Base-by-base conservation (phyloP, 371 early-diverging fungal genomes). In the Mortierella sp. region DNA sequence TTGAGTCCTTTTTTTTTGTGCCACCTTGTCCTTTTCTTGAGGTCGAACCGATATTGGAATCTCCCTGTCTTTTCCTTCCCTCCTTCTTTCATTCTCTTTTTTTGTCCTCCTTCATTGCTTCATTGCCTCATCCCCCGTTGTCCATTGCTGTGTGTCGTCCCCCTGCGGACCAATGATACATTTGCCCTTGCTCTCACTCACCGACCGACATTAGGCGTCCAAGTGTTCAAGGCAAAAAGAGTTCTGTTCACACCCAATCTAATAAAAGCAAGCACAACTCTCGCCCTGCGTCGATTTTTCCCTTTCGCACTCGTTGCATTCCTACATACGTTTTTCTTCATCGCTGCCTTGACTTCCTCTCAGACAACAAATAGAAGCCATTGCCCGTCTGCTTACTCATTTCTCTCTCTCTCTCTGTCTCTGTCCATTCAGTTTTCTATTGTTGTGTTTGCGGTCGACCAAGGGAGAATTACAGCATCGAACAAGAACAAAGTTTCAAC, bases 11-110 rank as follows among this genome's bases (percentile, higher is more conserved):
- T 61, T 71, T 54, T 14, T 59, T 53, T 71, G 48, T 16, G 13
- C 28, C 71, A 51, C 70, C 71, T 71, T 69, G 54, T 59, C 69
- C 73, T 77, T 61, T 61, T 37, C 67, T 40, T 67, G 73, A 69
- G 69, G 78, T 75, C 74, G 77, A 75, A 82, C 78, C 69, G 82
- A 78, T 78, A 78, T 78, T 82, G 76, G 82, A 82, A 82, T 82
- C 76, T 75, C 50, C 10, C 61, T 46, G 51, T 37, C 77, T 21
- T 46, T 28, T 59, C 37, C 14, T 59, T n/a, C 44, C 44, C 6
- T 34, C 21, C 10, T 6, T 40, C 37, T 55, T 51, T 54, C 40
- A 21, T n/a, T 40, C 43, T 5, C 26, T 37, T 40, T 50, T 37
- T 11, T 24, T 37, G 3, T 10, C 11, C n/a, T 8, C 40, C n/a